phyloP scores from a whole-genome alignment of 2,329 filamentous ascomycete species.

The Pyrenochaeta sp. region DNA sequence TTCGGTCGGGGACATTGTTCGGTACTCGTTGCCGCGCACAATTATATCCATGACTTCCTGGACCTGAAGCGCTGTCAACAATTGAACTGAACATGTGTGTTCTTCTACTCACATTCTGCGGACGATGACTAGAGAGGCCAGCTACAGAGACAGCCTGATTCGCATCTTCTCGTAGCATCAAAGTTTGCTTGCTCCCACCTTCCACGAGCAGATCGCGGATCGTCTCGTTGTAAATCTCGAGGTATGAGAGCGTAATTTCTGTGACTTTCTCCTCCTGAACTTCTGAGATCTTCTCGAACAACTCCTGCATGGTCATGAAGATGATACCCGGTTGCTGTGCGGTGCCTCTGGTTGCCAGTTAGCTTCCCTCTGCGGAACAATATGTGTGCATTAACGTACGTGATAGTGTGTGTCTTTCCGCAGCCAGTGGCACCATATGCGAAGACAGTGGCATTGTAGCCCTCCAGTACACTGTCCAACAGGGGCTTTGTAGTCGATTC shows the following conservation, averaged over 20 bases:
- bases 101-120: conserved; percentile 73
- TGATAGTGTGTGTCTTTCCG: conserved; percentile 97
- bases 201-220: conserved; percentile 94
- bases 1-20: conserved; percentile 95
- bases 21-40: conserved; percentile 89
- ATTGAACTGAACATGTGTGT: background rate
- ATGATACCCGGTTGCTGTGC: conserved; percentile 95
- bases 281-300: conserved; percentile 96
- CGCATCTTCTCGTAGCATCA: conserved; percentile 94
- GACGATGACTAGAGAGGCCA: conserved; percentile 89
- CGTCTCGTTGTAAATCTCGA: conserved; percentile 99
- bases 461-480: conserved; percentile 94
- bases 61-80: conserved; percentile 47
- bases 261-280: conserved; percentile 85
- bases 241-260: conserved; percentile 90
- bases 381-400: conserved; percentile 39
- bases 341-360: conserved; percentile 66
- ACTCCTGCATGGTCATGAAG: conserved; percentile 97
- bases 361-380: conserved; percentile 12
- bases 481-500: conserved; percentile 88
- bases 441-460: conserved; percentile 98
- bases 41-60: conserved; percentile 99
- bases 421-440: conserved; percentile 98
- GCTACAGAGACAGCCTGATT: conserved; percentile 92
- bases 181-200: conserved; percentile 78